Base-by-base conservation (phyloP, 805 yeast genomes). In the Komagataella mondaviorum region DNA sequence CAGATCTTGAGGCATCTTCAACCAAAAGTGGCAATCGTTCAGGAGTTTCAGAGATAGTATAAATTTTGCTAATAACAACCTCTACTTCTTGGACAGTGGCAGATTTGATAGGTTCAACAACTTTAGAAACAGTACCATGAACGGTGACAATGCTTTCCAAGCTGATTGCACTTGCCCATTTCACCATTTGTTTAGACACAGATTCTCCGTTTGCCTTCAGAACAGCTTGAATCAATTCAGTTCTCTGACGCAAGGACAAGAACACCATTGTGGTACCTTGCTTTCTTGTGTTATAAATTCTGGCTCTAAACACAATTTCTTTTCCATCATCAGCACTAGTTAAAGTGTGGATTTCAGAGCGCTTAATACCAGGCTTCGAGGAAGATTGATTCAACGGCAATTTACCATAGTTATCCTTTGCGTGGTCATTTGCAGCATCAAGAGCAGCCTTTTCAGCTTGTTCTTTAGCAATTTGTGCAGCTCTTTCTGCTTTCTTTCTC, bases 1-100 rank as follows among this genome's bases (percentile, higher is more conserved):
- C 98, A 45, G 95, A 81, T 72, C 99, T 84, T 20, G 91, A 76
- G 39, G 98, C 98, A 69, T 93, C 99, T 74, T 93, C 99, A 62
- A 93, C 81, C 65, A 91, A 77, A 63, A 93, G 83, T 54, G 99
- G 99, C 64, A 93, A 77, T 70, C 86, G 89, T 60, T 83, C 84
- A 49, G 97, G 97, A 36, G 98, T 85, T 68, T 84, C 95, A 53
- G 86, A 81, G 56, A 91, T 80, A 52, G 90, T 75, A 68, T 71
- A 80, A 56, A 93, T 76, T 69, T 86, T 81, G 52, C 77, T 68
- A 60, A 93, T 76, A 57, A 79, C 83, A 57, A 93, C 79, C 75
- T 93, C 99, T 54, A 81, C 85, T 59, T 87, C 90, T 73, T 89
- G 93, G 53, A 88, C 83, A 46, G 98, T 88, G 51, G 96, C 93